Evolutionary conservation across 768 basidiomycete genomes (phyloP).

Genomic region (Naganishia onofrii): DNA sequence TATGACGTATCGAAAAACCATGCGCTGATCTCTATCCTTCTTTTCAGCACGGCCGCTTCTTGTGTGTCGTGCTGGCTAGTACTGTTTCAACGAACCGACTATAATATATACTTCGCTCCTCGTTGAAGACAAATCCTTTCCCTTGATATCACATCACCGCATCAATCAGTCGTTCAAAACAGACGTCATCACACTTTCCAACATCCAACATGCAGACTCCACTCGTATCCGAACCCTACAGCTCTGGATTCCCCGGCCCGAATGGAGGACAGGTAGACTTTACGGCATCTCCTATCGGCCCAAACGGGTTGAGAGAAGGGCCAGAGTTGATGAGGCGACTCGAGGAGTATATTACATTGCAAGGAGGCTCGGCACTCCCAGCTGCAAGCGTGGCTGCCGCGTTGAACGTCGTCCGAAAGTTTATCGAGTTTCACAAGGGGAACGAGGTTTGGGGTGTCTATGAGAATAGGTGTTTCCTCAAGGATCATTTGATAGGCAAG

Average conservation of each 20-base stretch:
- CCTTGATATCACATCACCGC: too few relatives aligned
- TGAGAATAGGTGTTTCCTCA: background rate
- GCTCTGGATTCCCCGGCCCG: background rate
- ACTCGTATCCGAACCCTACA: background rate
- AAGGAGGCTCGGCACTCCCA: background rate
- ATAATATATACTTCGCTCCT: too few relatives aligned
- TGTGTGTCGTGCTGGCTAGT: too few relatives aligned
- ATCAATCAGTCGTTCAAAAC: too few relatives aligned
- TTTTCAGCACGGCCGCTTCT: too few relatives aligned
- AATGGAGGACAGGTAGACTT: background rate
- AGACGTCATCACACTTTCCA: background rate
- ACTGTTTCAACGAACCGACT: too few relatives aligned
- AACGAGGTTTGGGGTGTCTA: background rate
- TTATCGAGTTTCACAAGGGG: slow-evolving; percentile 19
- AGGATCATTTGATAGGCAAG: background rate
- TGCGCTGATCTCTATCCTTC: too few relatives aligned
- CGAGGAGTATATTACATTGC: background rate
- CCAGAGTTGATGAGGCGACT: background rate
- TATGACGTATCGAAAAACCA: too few relatives aligned
- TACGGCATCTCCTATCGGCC: background rate
- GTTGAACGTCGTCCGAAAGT: background rate
- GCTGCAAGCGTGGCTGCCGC: background rate
- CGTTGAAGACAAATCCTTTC: too few relatives aligned
- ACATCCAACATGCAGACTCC: background rate
- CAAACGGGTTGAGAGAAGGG: background rate